A percentile compares a stretch with the other conserved stretches of the same genome.
Evolutionary conservation across 805 yeast species (phyloP).

Genomic region (Komagataella pseudopastoris): DNA sequence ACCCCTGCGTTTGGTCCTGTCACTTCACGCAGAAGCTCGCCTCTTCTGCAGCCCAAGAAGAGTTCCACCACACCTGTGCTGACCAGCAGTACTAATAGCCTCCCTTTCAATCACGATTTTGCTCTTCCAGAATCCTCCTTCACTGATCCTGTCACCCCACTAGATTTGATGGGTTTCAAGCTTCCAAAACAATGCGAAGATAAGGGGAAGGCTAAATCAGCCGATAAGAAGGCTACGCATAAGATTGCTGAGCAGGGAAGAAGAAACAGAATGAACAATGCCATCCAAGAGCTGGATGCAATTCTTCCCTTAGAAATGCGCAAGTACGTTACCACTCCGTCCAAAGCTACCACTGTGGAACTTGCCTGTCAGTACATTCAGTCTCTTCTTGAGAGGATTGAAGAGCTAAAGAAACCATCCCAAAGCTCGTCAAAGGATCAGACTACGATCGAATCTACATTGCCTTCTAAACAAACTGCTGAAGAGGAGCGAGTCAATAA

Average conservation of each 20-base stretch:
- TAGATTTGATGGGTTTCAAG: background rate
- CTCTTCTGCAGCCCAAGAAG: background rate
- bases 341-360: constrained; percentile 93
- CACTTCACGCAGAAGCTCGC: background rate
- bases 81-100: background rate
- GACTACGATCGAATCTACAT: background rate
- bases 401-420: constrained; percentile 1
- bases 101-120: constrained; percentile 1
- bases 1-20: background rate
- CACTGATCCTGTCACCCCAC: background rate
- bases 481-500: background rate
- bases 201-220: background rate
- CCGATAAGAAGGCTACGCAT: constrained; percentile 57
- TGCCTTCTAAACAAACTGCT: background rate
- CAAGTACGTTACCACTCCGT: constrained; percentile 54
- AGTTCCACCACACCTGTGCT: background rate
- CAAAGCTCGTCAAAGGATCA: background rate
- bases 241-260: constrained; percentile 97
- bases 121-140: background rate
- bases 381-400: constrained; percentile 24
- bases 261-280: constrained; percentile 81
- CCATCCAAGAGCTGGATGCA: constrained; percentile 60
- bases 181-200: background rate
- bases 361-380: constrained; percentile 64
- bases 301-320: constrained; percentile 50